Evolutionary conservation across 495 filamentous ascomycete species (phyloP).

Genomic region (Clohesyomyces aquaticus): DNA sequence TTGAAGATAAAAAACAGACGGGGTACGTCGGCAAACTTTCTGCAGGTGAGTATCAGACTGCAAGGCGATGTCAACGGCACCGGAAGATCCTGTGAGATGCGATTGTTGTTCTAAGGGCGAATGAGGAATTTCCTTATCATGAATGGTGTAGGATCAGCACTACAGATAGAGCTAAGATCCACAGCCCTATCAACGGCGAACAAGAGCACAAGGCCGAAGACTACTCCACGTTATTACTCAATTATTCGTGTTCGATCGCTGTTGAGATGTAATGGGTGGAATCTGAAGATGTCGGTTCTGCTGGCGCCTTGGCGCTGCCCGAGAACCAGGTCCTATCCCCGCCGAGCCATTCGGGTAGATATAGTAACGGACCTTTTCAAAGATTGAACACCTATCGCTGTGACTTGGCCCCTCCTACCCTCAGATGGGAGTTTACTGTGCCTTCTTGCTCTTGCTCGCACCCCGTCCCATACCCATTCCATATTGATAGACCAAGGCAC

Average conservation of each 20-base stretch:
- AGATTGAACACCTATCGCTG: too few relatives aligned
- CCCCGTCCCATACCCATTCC: slow-evolving; percentile 37
- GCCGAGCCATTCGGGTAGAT: neutral
- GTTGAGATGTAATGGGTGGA: neutral
- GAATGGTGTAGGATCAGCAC: neutral
- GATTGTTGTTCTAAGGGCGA: neutral
- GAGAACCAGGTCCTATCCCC: neutral
- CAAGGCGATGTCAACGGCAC: neutral
- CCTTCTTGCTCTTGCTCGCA: slow-evolving; percentile 31
- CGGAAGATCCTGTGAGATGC: neutral
- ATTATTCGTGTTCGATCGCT: neutral
- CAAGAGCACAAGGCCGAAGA: neutral
- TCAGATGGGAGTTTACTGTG: slow-evolving; percentile 12
- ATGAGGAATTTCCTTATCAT: neutral
- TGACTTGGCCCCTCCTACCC: neutral
- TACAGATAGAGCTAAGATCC: neutral
- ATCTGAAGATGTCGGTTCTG: neutral
- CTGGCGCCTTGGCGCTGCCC: neutral
- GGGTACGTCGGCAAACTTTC: neutral
- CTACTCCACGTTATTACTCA: neutral
- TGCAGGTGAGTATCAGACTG: neutral
- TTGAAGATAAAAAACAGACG: neutral
- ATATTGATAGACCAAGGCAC: slow-evolving; percentile 35
- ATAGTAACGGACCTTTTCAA: too few relatives aligned
- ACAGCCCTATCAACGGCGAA: neutral